phyloP scores from a whole-genome alignment of 202 grass and related monocot genomes.

The Tripidium arundinaceum region DNA sequence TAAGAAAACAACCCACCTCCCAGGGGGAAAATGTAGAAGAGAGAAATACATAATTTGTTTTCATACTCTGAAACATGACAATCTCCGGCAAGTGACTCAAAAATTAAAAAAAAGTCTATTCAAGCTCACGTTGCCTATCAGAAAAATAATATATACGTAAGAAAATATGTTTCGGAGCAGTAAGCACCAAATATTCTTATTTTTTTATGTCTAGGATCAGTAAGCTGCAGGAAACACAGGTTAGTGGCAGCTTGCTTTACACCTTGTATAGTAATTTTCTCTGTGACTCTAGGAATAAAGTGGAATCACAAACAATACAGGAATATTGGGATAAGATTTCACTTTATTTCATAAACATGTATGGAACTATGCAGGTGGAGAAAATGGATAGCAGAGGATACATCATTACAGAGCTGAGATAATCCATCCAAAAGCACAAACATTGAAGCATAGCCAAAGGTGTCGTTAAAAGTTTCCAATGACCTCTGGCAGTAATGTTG shows the following conservation, averaged over 20 bases:
- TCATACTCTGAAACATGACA: too few species aligned
- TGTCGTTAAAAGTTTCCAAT: neutral
- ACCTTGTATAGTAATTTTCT: neutral
- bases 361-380: neutral
- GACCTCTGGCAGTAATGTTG: conserved; percentile 54
- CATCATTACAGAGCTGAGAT: neutral
- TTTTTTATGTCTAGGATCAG: neutral
- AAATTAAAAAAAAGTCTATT: neutral
- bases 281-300: neutral
- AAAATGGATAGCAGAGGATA: neutral
- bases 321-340: neutral
- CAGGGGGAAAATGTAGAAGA: neutral
- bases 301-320: neutral
- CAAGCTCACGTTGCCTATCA: neutral
- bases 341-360: neutral
- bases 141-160: neutral
- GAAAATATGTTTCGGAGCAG: neutral
- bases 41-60: neutral
- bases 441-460: conserved; percentile 15
- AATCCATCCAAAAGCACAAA: conserved; percentile 21
- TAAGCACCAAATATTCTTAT: neutral
- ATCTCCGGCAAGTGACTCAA: neutral
- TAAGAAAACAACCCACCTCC: neutral
- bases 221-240: neutral
- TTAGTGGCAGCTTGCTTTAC: neutral